Base-by-base conservation (phyloP, 2,329 filamentous ascomycete genomes). In the Phyllosticta citriasiana region DNA sequence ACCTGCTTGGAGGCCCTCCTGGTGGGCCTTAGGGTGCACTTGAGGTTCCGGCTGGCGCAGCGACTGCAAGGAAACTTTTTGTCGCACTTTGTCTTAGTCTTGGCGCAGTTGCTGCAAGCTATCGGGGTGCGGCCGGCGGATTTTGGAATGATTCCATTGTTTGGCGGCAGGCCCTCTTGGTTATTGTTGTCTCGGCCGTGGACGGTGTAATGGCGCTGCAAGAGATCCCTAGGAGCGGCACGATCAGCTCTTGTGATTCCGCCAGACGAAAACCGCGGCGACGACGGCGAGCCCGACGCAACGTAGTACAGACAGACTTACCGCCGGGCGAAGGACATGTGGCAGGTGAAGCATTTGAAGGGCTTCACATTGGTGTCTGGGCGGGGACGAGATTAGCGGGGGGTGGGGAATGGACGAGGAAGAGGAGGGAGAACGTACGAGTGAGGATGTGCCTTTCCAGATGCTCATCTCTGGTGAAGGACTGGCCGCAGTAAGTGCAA, bases 351-450 rank as follows among this genome's bases (percentile, higher is more conserved):
- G 69, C 79, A 81, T 71, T 80, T 80, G 74, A 79, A 81, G 2
- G 79, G 79, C 69, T 81, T 81, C n/a, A 81, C 77, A 67, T 80
- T 80, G 60, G 78, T 81, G 65, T 81, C 78, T 80, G 65, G 9
- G 62, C 55, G 30, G 55, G 63, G 52, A 62, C 57, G 58, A 62
- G 24, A 55, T 67, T 47, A 65, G 63, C 51, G 9, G 61, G 53
- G 22, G 12, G 52, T 16, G 35, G 22, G 55, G 33, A 53, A 24
- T 24, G 26, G 19, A 10, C 26, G 16, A 6, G 6, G 54, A 16
- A 14, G 35, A 47, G 27, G 24, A 35, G 52, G 53, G 57, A 55
- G 53, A 27, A 16, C 77, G 64, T 73, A 80, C 78, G 79, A 62
- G 78, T 81, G 14, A 80, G 73, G 61, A 80, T 80, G 64, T 81